These are phyloP conservation scores for Inga leiocalycina DNA, from an alignment of 306 rosid genomes.

Conservation along the genomic window DNA sequence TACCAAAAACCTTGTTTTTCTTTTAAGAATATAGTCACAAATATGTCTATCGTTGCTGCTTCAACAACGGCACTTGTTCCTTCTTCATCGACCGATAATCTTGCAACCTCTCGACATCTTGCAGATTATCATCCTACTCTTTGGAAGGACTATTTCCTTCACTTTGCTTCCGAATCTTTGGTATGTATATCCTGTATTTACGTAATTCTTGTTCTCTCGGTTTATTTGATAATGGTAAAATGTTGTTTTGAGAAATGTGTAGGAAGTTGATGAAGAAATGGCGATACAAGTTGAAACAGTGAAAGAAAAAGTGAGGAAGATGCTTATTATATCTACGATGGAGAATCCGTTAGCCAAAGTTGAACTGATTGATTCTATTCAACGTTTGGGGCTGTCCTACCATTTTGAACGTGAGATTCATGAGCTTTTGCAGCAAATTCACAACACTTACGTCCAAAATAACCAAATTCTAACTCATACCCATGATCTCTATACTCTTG, in stretches of 20 bases:
- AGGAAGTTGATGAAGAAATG: constrained; percentile 25
- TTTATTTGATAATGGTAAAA: background rate
- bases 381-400: constrained; percentile 43
- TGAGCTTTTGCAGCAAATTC: constrained; percentile 20
- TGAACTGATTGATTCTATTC: constrained; percentile 48
- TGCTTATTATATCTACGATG: background rate
- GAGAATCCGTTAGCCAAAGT: constrained; percentile 10
- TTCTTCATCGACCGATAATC: background rate
- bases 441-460: background rate
- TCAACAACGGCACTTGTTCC: background rate
- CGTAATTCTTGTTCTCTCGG: background rate
- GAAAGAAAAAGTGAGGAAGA: constrained; percentile 40
- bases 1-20: background rate
- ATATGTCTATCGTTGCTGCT: background rate
- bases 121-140: background rate
- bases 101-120: background rate
- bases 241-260: background rate
- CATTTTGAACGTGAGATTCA: constrained; percentile 49
- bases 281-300: constrained; percentile 9
- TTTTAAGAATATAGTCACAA: background rate
- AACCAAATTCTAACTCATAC: background rate
- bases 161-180: background rate
- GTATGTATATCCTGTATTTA: background rate
- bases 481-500: constrained; percentile 27
- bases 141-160: constrained; percentile 1